These are phyloP conservation scores for Chenopodium quinoa DNA, from an alignment of 148 eudicot genomes.

Conservation along the genomic window DNA sequence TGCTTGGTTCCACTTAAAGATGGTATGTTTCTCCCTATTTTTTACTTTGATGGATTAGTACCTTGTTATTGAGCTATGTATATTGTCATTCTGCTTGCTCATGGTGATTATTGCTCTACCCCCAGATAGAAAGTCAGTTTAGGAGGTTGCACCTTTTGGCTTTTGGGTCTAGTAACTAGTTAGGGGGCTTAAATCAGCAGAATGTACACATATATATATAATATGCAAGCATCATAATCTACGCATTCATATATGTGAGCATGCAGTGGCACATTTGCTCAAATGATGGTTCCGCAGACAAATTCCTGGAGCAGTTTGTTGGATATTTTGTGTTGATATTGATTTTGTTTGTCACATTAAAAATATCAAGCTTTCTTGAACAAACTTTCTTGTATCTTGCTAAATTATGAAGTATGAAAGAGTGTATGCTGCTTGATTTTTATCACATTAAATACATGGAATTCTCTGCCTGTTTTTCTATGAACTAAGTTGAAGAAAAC, in stretches of 20 bases:
- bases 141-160: not conserved
- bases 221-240: not conserved
- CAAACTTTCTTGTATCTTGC: not conserved
- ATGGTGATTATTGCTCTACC: not conserved
- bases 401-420: not conserved
- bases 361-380: not conserved
- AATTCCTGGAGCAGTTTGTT: not conserved
- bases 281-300: not conserved
- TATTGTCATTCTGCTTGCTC: not conserved
- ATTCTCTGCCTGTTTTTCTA: not conserved
- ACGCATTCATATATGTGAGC: not conserved
- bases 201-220: no score
- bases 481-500: not conserved
- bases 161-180: not conserved
- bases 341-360: not conserved
- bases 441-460: not conserved
- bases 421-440: not conserved
- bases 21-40: constrained; percentile 15
- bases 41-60: not conserved
- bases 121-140: not conserved
- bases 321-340: not conserved
- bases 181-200: no score
- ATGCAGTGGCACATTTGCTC: not conserved
- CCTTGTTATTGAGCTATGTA: not conserved
- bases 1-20: constrained; percentile 29